Evolutionary conservation across 2,329 filamentous ascomycete species (phyloP).

Genomic region (Penicillium frequentans): DNA sequence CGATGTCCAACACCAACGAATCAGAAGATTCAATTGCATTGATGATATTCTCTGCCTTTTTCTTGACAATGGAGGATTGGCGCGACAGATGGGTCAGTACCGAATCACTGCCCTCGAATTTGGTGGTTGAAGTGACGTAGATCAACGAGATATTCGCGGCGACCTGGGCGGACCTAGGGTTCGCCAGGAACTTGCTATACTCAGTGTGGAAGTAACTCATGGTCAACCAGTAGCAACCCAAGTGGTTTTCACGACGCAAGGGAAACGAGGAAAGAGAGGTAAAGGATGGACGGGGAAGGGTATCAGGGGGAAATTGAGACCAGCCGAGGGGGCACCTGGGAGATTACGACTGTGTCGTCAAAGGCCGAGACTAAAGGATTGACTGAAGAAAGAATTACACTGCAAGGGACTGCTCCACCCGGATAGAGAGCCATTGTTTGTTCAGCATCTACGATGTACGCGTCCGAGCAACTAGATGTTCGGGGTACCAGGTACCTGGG

Average conservation of each 20-base stretch:
- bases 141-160: slow-evolving; percentile 68
- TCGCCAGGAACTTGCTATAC: slow-evolving; percentile 72
- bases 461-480: background rate
- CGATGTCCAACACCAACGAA: slow-evolving; percentile 72
- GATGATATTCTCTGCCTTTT: slow-evolving; percentile 77
- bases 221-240: slow-evolving; percentile 1
- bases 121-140: slow-evolving; percentile 87
- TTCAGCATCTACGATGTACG: background rate
- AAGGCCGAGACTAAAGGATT: slow-evolving; percentile 1
- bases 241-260: slow-evolving; percentile 5
- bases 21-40: slow-evolving; percentile 69
- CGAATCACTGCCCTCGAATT: slow-evolving; percentile 67
- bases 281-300: slow-evolving; percentile 12
- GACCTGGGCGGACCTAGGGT: slow-evolving; percentile 64
- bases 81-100: slow-evolving; percentile 80
- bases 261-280: slow-evolving; percentile 10
- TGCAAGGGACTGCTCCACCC: slow-evolving; percentile 1
- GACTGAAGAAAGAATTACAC: background rate
- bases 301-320: slow-evolving; percentile 10
- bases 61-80: slow-evolving; percentile 73
- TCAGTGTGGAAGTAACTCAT: slow-evolving; percentile 47
- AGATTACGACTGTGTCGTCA: background rate
- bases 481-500: background rate
- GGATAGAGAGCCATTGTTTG: background rate
- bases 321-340: slow-evolving; percentile 1